A percentile compares a stretch with the other conserved stretches of the same genome.
phyloP scores from a whole-genome alignment of 805 yeast species.

The Teunomyces gatunensis region DNA sequence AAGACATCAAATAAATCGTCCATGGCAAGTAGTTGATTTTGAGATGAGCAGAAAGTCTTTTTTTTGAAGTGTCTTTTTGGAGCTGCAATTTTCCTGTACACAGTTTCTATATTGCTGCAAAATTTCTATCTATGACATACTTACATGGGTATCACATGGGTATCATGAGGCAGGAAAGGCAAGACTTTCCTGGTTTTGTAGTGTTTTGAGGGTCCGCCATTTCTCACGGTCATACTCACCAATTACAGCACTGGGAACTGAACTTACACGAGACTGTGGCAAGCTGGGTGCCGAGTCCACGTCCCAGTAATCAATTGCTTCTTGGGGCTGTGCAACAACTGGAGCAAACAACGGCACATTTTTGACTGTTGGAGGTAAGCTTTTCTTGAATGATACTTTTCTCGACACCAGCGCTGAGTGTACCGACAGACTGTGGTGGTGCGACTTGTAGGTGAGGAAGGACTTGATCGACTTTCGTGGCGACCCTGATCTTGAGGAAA shows the following conservation, averaged over 20 bases:
- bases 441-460: constrained; percentile 11
- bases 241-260: constrained; percentile 54
- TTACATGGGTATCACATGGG: constrained; percentile 1
- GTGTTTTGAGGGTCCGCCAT: constrained; percentile 52
- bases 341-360: neutral
- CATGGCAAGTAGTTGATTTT: constrained; percentile 25
- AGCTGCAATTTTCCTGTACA: constrained; percentile 2
- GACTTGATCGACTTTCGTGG: constrained; percentile 30
- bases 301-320: constrained; percentile 25
- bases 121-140: neutral
- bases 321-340: constrained; percentile 1
- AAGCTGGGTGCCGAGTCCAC: constrained; percentile 31
- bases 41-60: constrained; percentile 3
- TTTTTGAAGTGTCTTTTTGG: neutral
- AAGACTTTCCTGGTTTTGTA: constrained; percentile 16
- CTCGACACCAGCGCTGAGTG: constrained; percentile 6
- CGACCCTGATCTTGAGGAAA: constrained; percentile 29
- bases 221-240: constrained; percentile 68
- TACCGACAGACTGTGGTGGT: constrained; percentile 14
- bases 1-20: constrained; percentile 66
- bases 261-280: constrained; percentile 39
- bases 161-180: neutral
- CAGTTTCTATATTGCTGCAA: neutral
- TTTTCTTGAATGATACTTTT: neutral
- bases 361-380: neutral